A percentile compares a stretch with the other conserved stretches of the same genome.
Evolutionary conservation across 257 asterid species (phyloP).

Genomic region (Solanum pinnatisectum): DNA sequence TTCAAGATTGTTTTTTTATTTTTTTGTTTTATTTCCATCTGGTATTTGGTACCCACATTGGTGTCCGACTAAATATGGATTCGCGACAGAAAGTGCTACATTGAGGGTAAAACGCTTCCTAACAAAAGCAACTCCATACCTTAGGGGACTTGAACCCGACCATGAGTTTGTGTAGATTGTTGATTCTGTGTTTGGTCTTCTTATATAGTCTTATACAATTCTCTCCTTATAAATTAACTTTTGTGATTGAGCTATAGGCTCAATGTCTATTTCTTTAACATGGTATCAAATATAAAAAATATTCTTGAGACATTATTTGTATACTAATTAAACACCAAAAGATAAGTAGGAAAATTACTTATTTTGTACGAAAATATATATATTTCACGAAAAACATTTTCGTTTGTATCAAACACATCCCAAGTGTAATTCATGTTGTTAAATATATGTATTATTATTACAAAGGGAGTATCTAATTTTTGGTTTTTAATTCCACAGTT

Average conservation of each 20-base stretch:
- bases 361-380: background rate
- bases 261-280: background rate
- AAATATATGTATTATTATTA: background rate
- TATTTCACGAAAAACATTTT: background rate
- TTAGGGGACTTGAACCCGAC: background rate
- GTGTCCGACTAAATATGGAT: no score
- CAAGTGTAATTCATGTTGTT: background rate
- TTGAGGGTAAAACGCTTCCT: fast-evolving
- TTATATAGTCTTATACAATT: background rate
- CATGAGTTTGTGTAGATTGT: background rate
- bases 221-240: background rate
- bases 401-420: background rate
- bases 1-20: background rate
- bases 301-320: background rate
- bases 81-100: fast-evolving
- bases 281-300: background rate
- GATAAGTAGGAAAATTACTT: background rate
- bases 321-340: background rate
- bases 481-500: conserved; percentile 24
- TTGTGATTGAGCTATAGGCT: background rate
- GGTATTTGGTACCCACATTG: background rate
- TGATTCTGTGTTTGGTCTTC: background rate
- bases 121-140: fast-evolving
- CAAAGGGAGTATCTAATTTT: background rate
- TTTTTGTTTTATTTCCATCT: background rate